Evolutionary conservation across 2,329 filamentous ascomycete species (phyloP), one percentile per base, ranked within the genome.

Genomic region (Tolypocladium paradoxum): DNA sequence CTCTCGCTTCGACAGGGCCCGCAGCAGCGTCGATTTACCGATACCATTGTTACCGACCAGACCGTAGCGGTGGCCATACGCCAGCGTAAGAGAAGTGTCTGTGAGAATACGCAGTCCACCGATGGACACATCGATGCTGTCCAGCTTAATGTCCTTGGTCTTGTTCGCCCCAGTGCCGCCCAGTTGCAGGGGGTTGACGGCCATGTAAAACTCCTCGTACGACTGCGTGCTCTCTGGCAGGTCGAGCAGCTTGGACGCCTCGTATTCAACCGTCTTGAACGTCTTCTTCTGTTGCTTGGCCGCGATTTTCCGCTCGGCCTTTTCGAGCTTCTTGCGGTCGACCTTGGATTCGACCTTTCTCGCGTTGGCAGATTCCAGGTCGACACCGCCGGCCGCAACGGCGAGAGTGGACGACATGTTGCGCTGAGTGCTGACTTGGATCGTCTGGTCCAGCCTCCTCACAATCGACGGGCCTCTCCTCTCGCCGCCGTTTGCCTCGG

Each of bases 131-230:
- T 99, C 93, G 66, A 96, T 90, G 62, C 88, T 90, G 71, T 99
- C 93, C 61, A 99, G 77, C 75, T 97, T 99, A 78, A 99, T 91
- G 68, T 99, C 93, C 78, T 99, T 99, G 71, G 91, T 96, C 84
- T 97, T 99, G 60, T 83, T 81, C 55, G 87, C 74, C 34, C 84
- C 79, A 53, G 81, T 70, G 59, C 78, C 74, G 52, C 90, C 92
- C 56, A 97, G 65, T 68, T 97, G 92, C 57, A 99, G 80, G 56
- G 93, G 93, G 70, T 99, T 99, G 76, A 99, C 93, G 52, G 90
- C 87, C 93, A 99, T 97, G 81, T 95, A 99, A 74, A 99, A 97
- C 69, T 99, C 93, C 72, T 99, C 93, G 68, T 99, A 99, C 40
- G 90, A 95, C 76, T 96, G 86, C 14, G 91, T 77, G 63, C 85